phyloP scores from a whole-genome alignment of 495 filamentous ascomycete genomes.

The Niebla homalea region DNA sequence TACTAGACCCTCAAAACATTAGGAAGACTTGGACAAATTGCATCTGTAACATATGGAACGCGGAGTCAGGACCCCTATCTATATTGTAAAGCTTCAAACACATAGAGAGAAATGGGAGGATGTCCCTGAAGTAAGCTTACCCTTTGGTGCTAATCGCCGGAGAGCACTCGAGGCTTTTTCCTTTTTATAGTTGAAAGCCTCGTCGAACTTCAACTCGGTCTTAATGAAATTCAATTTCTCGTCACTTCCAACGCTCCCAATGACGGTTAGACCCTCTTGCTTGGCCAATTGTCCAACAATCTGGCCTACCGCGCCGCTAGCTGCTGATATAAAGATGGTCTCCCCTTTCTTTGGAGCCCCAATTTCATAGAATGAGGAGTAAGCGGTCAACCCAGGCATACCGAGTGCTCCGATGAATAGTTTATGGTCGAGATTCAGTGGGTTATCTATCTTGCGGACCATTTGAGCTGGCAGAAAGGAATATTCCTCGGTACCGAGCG shows the following conservation, averaged over 20 bases:
- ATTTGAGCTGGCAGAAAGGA: slow-evolving; percentile 25
- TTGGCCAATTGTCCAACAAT: slow-evolving; percentile 68
- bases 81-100: no score
- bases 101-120: no score
- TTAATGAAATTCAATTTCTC: slow-evolving; percentile 56
- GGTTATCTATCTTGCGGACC: slow-evolving; percentile 41
- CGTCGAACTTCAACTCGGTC: slow-evolving; percentile 56
- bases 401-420: slow-evolving; percentile 55
- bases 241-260: slow-evolving; percentile 60
- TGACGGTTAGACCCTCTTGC: slow-evolving; percentile 71
- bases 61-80: no score
- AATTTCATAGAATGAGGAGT: slow-evolving; percentile 57
- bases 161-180: slow-evolving; percentile 58
- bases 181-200: slow-evolving; percentile 67
- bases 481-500: slow-evolving; percentile 51
- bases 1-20: no score
- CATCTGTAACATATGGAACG: no score
- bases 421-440: slow-evolving; percentile 47
- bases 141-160: slow-evolving; percentile 60
- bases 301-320: slow-evolving; percentile 64
- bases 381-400: slow-evolving; percentile 72
- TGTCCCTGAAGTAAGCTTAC: slow-evolving; percentile 16
- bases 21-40: no score
- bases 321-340: slow-evolving; percentile 64
- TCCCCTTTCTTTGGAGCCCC: slow-evolving; percentile 65